Percentiles rank a stretch among this genome's conserved stretches.
Conservation (phyloP, 495 filamentous ascomycete species). For the Penicillium bovifimosum region DNA sequence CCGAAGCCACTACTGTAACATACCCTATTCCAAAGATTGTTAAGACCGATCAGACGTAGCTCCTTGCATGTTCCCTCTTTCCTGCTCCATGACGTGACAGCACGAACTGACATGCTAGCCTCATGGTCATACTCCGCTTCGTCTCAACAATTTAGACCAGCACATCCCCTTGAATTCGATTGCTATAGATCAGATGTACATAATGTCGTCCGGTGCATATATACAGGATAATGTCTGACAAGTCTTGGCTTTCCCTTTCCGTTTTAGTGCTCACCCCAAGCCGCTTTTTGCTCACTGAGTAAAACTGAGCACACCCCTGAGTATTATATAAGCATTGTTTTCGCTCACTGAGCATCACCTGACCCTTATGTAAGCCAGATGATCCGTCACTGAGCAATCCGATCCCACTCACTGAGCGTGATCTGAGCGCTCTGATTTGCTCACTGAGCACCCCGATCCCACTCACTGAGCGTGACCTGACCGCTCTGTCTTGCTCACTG, state of each 20-base stretch:
- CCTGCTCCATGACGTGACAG: conserved; percentile 21
- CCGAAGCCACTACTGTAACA: background rate
- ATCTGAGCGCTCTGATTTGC: background rate
- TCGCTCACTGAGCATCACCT: background rate
- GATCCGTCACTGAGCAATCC: background rate
- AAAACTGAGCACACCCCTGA: background rate
- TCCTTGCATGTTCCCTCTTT: conserved; percentile 21
- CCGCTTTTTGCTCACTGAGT: conserved; percentile 5
- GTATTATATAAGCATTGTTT: background rate
- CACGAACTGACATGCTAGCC: too few relatives aligned
- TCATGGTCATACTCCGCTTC: too few relatives aligned
- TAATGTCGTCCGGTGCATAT: too few relatives aligned
- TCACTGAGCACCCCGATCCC: too few relatives aligned
- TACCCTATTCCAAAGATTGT: background rate
- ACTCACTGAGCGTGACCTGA: too few relatives aligned
- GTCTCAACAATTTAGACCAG: too few relatives aligned
- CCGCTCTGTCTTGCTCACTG: background rate
- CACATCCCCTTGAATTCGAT: too few relatives aligned
- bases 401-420: background rate
- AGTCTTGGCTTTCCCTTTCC: conserved; percentile 9
- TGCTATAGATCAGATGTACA: too few relatives aligned
- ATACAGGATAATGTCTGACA: background rate
- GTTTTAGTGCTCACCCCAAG: conserved; percentile 7
- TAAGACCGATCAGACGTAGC: background rate
- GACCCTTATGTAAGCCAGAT: background rate